Evolutionary conservation across 2,329 filamentous ascomycete species (phyloP).

Genomic region (Fusarium sp.): DNA sequence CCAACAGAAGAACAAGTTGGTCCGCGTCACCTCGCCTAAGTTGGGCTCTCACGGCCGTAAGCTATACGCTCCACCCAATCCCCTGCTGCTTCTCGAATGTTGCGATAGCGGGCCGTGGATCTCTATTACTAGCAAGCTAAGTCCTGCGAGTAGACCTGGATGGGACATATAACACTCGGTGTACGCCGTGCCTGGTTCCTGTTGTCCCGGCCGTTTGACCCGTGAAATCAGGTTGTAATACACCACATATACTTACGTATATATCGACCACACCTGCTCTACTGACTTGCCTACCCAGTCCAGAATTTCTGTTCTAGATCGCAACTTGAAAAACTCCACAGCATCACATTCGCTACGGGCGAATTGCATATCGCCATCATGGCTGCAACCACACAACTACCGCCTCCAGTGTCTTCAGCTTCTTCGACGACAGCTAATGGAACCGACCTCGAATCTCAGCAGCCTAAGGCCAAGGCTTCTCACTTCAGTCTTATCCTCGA

Average conservation of each 20-base stretch:
- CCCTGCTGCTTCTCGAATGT: slow-evolving; percentile 14
- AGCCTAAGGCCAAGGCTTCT: slow-evolving; percentile 53
- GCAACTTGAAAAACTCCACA: slow-evolving; percentile 2
- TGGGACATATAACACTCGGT: slow-evolving; percentile 33
- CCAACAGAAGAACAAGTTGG: slow-evolving; percentile 15
- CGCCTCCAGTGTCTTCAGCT: slow-evolving; percentile 37
- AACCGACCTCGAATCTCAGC: slow-evolving; percentile 61
- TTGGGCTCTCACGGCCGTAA: not conserved
- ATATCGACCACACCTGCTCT: not conserved
- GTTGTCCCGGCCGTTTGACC: not conserved
- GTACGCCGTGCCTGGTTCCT: not conserved
- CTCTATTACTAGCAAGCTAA: slow-evolving; percentile 23
- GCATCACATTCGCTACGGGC: not conserved
- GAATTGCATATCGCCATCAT: slow-evolving; percentile 11
- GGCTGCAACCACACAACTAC: slow-evolving; percentile 38
- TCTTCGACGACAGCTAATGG: slow-evolving; percentile 44
- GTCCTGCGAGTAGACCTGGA: not conserved
- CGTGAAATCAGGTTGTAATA: not conserved
- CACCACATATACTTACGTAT: not conserved
- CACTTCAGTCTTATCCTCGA: slow-evolving; percentile 70
- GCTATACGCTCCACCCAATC: slow-evolving; percentile 8
- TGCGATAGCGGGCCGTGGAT: slow-evolving; percentile 22
- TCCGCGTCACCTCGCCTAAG: slow-evolving; percentile 21
- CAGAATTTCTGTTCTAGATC: slow-evolving; percentile 1
- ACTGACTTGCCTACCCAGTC: not conserved